Evolutionary conservation across 768 basidiomycete species (phyloP).

Genomic region (Pisolithus orientalis): DNA sequence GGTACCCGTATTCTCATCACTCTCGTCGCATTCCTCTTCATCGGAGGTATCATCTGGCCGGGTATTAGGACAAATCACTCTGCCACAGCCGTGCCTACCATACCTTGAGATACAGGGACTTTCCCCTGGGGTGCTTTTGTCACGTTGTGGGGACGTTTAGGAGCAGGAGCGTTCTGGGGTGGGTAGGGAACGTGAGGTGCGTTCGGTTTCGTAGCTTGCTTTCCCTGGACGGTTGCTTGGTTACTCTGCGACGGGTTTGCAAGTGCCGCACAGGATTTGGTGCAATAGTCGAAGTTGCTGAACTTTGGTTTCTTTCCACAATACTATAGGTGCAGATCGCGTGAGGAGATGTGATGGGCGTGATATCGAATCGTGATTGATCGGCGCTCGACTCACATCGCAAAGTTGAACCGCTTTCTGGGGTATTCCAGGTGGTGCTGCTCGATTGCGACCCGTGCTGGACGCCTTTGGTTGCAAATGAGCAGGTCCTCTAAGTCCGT

Average conservation of each 20-base stretch:
- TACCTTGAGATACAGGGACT: slow-evolving; percentile 14
- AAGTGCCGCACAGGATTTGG: slow-evolving; percentile 55
- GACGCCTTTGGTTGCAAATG: slow-evolving; percentile 7
- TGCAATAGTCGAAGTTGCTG: slow-evolving; percentile 54
- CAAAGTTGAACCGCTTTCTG: slow-evolving; percentile 20
- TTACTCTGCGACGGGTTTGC: slow-evolving; percentile 28
- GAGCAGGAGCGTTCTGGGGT: slow-evolving; percentile 2
- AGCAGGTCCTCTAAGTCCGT: slow-evolving; percentile 4
- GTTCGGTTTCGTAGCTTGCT: slow-evolving; percentile 15
- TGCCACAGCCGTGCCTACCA: slow-evolving; percentile 6
- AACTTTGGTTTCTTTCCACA: slow-evolving; percentile 62
- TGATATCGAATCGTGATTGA: slow-evolving; percentile 21
- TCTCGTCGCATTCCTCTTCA: slow-evolving; percentile 19
- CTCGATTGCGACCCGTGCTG: slow-evolving; percentile 9
- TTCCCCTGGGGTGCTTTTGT: slow-evolving; percentile 12
- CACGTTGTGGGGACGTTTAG: slow-evolving; percentile 5
- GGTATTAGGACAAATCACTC: neutral
- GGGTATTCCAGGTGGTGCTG: slow-evolving; percentile 1
- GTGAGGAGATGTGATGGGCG: slow-evolving; percentile 5
- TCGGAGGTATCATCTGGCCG: slow-evolving; percentile 18
- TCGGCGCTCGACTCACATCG: slow-evolving; percentile 22
- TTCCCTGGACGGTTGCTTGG: slow-evolving; percentile 10
- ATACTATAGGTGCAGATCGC: slow-evolving; percentile 14
- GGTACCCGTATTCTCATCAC: slow-evolving; percentile 13
- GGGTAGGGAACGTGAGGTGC: slow-evolving; percentile 5